Evolutionary conservation across 805 yeast genomes (phyloP), one percentile per base, ranked within the genome.

Genomic region (Metschnikowia anglica): DNA sequence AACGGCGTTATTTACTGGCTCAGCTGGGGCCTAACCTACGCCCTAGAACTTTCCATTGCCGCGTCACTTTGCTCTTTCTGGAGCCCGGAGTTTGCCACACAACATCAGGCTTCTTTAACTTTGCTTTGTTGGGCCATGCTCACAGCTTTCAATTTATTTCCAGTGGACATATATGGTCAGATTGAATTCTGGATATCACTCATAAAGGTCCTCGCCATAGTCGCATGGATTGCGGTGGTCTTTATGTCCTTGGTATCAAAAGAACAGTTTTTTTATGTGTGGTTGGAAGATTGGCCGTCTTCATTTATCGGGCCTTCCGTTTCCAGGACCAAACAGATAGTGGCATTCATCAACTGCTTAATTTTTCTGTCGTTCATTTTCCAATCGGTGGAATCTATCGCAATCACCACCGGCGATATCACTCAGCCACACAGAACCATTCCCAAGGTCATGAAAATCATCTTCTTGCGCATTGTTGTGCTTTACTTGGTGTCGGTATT

Each of bases 21-120:
- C 18, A 54, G 59, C 37, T 58, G 62, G 62, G 49, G 54, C 13
- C 39, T 58, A n/a, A 58, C 62, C 2, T 49, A 54, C 24, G 60
- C 60, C 7, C 41, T 56, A 17, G 62, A 58, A 31, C 45, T 56
- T 21, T 48, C 56, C 21, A 39, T 59, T 5, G 44, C 56, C 16
- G 48, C 39, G 25, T 34, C 51, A 7, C 44, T 53, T 4, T 43
- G 54, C 24, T 21, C 44, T 15, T 52, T 39, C 28, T 58, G 60
- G 60, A 20, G 23, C 19, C 37, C 39, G 6, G 43, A 32, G 17
- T 33, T 38, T 3, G 25, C 38, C 9, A 17, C 19, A 31, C 12
- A 18, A 18, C 16, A 41, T 32, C 46, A 44, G 42, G 27, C 39
- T 2, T 3, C 15, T 12, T 20, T 51, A 1, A 33, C 52, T 2